A percentile compares a stretch with the other conserved stretches of the same genome.
Conservation (phyloP, 2,329 filamentous ascomycete species). For the Pyrenochaeta sp. region DNA sequence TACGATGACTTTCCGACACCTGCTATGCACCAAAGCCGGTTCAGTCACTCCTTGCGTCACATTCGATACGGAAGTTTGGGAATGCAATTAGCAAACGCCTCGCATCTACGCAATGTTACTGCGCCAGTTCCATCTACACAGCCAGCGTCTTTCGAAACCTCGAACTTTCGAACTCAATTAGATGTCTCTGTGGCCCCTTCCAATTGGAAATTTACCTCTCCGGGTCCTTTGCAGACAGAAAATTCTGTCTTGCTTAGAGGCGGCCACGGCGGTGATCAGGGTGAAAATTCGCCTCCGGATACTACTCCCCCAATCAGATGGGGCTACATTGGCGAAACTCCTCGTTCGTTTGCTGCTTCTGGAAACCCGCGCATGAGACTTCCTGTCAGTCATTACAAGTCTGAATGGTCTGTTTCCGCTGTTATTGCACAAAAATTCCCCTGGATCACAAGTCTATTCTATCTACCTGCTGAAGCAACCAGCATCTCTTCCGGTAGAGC, state of each 20-base stretch:
- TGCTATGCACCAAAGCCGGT: constrained; percentile 6
- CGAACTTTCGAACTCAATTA: not conserved
- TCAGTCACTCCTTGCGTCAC: not conserved
- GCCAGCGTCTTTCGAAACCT: too few relatives aligned
- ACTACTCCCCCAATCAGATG: too few relatives aligned
- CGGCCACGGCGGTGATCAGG: constrained; percentile 14
- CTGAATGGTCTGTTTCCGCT: too few relatives aligned
- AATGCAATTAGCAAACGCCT: constrained; percentile 6
- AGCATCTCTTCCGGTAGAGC: too few relatives aligned
- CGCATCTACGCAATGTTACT: constrained; percentile 17
- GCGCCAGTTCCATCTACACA: constrained; percentile 4
- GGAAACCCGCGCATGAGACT: too few relatives aligned
- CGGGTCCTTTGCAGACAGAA: constrained; percentile 1
- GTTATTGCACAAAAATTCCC: too few relatives aligned
- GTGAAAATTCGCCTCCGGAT: not conserved
- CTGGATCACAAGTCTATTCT: too few relatives aligned
- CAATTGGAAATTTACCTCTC: not conserved
- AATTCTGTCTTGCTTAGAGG: constrained; percentile 16
- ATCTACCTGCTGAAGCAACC: too few relatives aligned
- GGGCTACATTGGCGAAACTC: too few relatives aligned
- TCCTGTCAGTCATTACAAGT: too few relatives aligned
- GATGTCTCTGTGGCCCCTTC: not conserved
- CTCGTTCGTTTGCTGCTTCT: too few relatives aligned
- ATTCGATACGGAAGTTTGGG: constrained; percentile 15
- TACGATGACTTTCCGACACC: constrained; percentile 19